Conservation (phyloP, 805 yeast genomes). For the Cyberlindnera euphorbiiphila region DNA sequence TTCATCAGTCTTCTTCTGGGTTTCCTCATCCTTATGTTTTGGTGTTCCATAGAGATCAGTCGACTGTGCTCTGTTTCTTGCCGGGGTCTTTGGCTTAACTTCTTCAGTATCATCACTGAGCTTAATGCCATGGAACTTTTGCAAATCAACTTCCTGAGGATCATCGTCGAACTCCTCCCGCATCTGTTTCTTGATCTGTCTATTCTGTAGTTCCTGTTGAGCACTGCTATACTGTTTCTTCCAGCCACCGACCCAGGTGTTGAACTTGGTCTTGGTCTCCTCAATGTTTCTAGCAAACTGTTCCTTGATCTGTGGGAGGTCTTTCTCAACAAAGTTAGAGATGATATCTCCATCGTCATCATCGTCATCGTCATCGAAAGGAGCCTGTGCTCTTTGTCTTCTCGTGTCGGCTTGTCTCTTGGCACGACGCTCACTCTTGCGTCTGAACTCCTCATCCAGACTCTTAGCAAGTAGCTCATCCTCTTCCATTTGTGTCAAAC, state of each 20-base stretch:
- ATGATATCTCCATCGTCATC: constrained; percentile 47
- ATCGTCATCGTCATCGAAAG: constrained; percentile 28
- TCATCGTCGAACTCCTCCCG: constrained; percentile 44
- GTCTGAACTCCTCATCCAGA: constrained; percentile 62
- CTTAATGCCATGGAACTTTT: constrained; percentile 44
- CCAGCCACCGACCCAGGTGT: constrained; percentile 53
- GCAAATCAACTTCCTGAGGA: constrained; percentile 48
- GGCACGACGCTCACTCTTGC: constrained; percentile 26
- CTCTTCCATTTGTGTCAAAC: constrained; percentile 37
- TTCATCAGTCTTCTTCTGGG: constrained; percentile 34
- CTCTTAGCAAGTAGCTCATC: constrained; percentile 84
- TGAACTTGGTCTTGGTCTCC: constrained; percentile 73
- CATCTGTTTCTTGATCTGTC: constrained; percentile 26
- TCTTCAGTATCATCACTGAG: constrained; percentile 33
- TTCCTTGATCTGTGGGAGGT: constrained; percentile 57
- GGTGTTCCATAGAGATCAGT: constrained; percentile 27
- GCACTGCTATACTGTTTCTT: constrained; percentile 23
- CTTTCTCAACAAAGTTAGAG: constrained; percentile 55
- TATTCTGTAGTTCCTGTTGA: constrained; percentile 19
- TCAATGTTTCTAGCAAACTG: constrained; percentile 70
- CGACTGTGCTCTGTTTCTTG: constrained; percentile 30
- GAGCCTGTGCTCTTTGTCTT: constrained; percentile 9
- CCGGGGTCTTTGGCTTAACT: constrained; percentile 27
- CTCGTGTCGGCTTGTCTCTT: constrained; percentile 24
- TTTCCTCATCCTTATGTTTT: constrained; percentile 18